Evolutionary conservation across 139 green algal species (phyloP), one percentile per base, ranked within the genome.

Genomic region (Chlorella sp.): DNA sequence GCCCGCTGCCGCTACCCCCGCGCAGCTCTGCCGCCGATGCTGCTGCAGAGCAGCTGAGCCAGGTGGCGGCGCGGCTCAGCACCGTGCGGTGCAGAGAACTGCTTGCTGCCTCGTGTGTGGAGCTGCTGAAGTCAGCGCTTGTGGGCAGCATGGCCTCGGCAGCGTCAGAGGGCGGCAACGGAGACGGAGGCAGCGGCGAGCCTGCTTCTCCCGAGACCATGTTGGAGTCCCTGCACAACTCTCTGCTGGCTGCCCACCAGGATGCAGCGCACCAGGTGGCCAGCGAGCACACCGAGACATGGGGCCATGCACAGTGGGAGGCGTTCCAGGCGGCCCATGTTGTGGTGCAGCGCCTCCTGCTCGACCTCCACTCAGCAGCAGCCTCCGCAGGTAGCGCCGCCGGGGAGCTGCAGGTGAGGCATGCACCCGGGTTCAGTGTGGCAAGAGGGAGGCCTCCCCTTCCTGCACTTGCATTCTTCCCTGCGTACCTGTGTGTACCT

Each of bases 31-130:
- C 77, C 32, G 77, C 77, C 1, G 39, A 57, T n/a, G 28, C 40
- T 7, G 81, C 37, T 5, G 42, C 83, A 18, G 83, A 88, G 64
- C 83, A 88, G 83, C 64, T 88, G 28, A 66, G 64, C 28, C 22
- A 26, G 4, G 32, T 79, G 4, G 83, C 83, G 2, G 83, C 69
- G 32, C 83, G 83, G 24, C 83, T 88, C 26, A 88, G 83, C 64
- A 88, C 66, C 2, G 83, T 88, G 64, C 83, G 83, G 26, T 80
- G 39, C 37, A 66, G 83, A 7, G 83, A 88, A 66, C 83, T 88
- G 64, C 83, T 88, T 37, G 83, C 83, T 4, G 83, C 83, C 28
- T 61, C 66, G 21, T 30, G 26, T 15, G 39, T 61, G 36, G 83
- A 88, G 83, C 30, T 88, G 64, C 66, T 88, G 26, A 88, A 80